Evolutionary conservation across 148 eudicot species (phyloP).

Genomic region (Drosera capensis): DNA sequence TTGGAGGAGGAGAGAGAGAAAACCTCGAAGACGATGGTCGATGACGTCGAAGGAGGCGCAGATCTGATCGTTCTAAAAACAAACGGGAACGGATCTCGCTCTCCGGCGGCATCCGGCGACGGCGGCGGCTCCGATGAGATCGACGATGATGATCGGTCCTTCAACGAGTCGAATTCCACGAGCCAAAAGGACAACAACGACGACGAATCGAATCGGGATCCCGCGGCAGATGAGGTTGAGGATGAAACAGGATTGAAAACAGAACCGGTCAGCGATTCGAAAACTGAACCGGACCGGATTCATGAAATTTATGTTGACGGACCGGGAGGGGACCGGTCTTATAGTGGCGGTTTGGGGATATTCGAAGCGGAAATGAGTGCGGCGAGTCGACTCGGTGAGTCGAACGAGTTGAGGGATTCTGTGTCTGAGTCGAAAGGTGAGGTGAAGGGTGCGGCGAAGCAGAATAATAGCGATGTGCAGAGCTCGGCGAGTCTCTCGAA

Average conservation of each 20-base stretch:
- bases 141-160: conserved; percentile 26
- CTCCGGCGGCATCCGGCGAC: conserved; percentile 7
- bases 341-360: background rate
- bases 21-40: conserved; percentile 3
- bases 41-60: conserved; percentile 3
- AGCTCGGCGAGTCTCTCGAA: conserved; percentile 19
- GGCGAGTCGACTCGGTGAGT: conserved; percentile 10
- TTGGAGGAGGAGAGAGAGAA: conserved; percentile 24
- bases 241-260: background rate
- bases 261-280: background rate
- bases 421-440: conserved; percentile 15
- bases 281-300: conserved; percentile 6
- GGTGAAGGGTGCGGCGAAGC: conserved; percentile 6
- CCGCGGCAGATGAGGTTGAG: conserved; percentile 1
- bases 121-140: conserved; percentile 12
- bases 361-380: background rate
- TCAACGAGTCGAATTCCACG: conserved; percentile 31
- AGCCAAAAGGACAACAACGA: conserved; percentile 6
- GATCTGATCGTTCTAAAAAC: conserved; percentile 16
- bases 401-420: conserved; percentile 7
- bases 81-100: conserved; percentile 7
- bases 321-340: conserved; percentile 1
- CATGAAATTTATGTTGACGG: background rate
- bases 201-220: conserved; percentile 8
- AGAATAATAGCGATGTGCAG: conserved; percentile 24